Evolutionary conservation across 2,329 filamentous ascomycete genomes (phyloP), one percentile per base, ranked within the genome.

Genomic region (Neophaeococcomyces aloes): DNA sequence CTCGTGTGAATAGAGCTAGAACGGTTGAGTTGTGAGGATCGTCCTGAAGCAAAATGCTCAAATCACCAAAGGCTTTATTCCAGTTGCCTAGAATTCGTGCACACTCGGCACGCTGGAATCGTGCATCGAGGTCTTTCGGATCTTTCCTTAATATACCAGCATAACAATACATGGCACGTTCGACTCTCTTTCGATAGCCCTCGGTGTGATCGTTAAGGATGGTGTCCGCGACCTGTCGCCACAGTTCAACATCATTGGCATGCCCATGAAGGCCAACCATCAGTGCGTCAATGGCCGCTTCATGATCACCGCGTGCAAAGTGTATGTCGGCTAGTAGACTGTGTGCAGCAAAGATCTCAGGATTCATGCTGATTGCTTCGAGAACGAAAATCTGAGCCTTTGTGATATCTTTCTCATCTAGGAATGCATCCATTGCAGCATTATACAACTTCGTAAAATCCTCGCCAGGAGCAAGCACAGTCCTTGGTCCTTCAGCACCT

Each of bases 311-410:
- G 56, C 71, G 68, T 10, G 68, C 67, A 7, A 71, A 59, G 40
- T 76, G 70, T 39, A 78, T 74, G 48, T 80, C 73, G 0, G 76
- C 76, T 6, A 79, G 62, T 15, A 80, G 62, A 41, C 70, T 74
- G 61, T 81, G 75, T 11, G 76, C 74, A 21, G 70, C 67, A 56
- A 75, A 79, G 51, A 80, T 74, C 56, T 80, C 76, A 0, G 77
- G 76, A 52, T 81, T 80, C 23, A 67, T 61, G 31, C 69, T 63
- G 25, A 78, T 69, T 7, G 74, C 74, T 47, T 67, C 60, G 45
- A 66, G 64, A 30, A 68, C 63, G 8, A 65, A 52, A 5, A 64
- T 56, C 40, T 59, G 65, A 38, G 61, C 71, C 53, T 58, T 61
- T 41, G 65, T 67, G 46, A 66, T 67, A 38, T 70, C 61, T 18